phyloP scores from a whole-genome alignment of 371 early-diverging fungal species.

The Actinomortierella ambigua region DNA sequence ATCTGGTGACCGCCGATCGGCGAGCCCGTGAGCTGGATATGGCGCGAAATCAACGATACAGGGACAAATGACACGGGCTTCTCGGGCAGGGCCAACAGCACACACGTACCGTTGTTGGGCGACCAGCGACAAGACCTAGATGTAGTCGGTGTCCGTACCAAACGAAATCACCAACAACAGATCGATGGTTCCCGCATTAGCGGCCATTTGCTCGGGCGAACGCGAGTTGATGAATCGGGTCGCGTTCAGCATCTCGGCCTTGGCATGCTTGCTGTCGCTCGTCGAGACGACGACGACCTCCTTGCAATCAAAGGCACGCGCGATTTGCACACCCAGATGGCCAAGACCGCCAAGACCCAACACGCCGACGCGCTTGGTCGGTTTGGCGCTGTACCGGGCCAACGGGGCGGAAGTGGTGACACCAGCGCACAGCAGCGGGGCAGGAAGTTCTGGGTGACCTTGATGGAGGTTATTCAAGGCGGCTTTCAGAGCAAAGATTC shows the following conservation, averaged over 20 bases:
- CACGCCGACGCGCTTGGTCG: constrained; percentile 64
- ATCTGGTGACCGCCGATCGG: constrained; percentile 67
- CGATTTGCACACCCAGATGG: constrained; percentile 74
- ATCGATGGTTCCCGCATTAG: constrained; percentile 46
- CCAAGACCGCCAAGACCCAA: constrained; percentile 77
- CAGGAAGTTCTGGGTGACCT: no score
- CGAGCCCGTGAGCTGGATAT: constrained; percentile 67
- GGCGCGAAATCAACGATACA: constrained; percentile 51
- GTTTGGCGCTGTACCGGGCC: constrained; percentile 50
- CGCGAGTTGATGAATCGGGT: constrained; percentile 50
- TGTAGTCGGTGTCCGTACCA: constrained; percentile 57
- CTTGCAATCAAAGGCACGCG: constrained; percentile 63
- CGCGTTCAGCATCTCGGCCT: constrained; percentile 76
- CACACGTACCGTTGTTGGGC: constrained; percentile 53
- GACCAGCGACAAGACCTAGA: constrained; percentile 59
- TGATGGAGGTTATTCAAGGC: constrained; percentile 12
- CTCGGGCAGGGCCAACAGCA: constrained; percentile 76
- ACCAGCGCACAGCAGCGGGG: constrained; percentile 69
- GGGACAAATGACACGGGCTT: constrained; percentile 52
- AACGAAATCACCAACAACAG: constrained; percentile 63
- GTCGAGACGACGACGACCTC: constrained; percentile 78
- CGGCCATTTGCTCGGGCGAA: constrained; percentile 37
- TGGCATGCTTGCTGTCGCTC: constrained; percentile 66
- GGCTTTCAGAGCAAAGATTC: constrained; percentile 13
- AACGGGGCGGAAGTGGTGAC: constrained; percentile 70